Evolutionary conservation across 768 basidiomycete genomes (phyloP).

Genomic region (Suillus bovinus): DNA sequence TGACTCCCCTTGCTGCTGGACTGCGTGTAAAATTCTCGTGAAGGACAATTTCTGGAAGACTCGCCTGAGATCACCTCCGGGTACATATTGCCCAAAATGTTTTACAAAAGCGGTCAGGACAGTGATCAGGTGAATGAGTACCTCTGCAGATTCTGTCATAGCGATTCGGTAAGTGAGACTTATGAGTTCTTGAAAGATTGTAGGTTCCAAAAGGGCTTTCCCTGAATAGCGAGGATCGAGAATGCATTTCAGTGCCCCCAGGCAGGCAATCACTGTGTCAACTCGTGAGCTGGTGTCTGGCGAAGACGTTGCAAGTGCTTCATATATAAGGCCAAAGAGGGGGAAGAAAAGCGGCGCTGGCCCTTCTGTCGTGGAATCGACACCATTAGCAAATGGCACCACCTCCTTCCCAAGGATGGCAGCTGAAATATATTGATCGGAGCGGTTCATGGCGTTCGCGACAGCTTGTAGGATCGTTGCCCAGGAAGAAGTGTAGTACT

Average conservation of each 20-base stretch:
- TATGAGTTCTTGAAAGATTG: constrained; percentile 88
- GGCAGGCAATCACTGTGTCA: constrained; percentile 55
- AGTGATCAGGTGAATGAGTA: constrained; percentile 74
- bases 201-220: constrained; percentile 73
- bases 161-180: constrained; percentile 88
- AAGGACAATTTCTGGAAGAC: constrained; percentile 6
- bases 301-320: constrained; percentile 71
- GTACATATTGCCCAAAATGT: constrained; percentile 32
- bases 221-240: constrained; percentile 82
- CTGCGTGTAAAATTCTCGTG: constrained; percentile 3
- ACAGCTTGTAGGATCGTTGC: constrained; percentile 82
- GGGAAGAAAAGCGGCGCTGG: constrained; percentile 85
- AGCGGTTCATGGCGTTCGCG: constrained; percentile 71
- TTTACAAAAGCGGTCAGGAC: constrained; percentile 60
- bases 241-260: constrained; percentile 79
- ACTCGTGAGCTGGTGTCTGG: constrained; percentile 53
- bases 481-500: constrained; percentile 92
- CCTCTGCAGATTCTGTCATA: constrained; percentile 75
- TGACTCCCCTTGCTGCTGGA: constrained; percentile 22
- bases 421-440: constrained; percentile 66
- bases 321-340: constrained; percentile 92
- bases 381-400: constrained; percentile 22
- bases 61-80: constrained; percentile 24
- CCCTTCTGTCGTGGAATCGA: constrained; percentile 42
- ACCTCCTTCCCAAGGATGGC: constrained; percentile 74